phyloP scores from a whole-genome alignment of 192 early-diverging fungal genomes.

The Backusella circina region DNA sequence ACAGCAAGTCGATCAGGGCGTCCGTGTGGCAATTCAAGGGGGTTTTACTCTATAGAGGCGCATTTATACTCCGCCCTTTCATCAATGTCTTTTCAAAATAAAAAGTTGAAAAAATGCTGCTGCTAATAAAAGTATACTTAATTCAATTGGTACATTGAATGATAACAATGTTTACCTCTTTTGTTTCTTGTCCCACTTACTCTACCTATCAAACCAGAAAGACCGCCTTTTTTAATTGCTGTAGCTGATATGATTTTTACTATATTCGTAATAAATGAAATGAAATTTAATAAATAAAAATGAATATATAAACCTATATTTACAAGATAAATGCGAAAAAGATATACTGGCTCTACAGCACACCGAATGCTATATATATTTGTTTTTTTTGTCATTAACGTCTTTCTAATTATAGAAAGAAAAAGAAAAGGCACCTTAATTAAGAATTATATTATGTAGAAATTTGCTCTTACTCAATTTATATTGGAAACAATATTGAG shows the following conservation, averaged over 20 bases:
- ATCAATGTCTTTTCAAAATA: background rate
- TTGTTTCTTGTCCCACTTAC: background rate
- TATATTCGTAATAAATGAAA: background rate
- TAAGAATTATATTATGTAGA: slow-evolving; percentile 3
- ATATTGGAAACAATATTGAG: background rate
- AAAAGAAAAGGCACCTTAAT: background rate
- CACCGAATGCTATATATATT: background rate
- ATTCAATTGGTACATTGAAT: background rate
- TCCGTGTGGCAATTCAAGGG: background rate
- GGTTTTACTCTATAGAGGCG: background rate
- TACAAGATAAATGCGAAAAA: background rate
- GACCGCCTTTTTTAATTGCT: background rate
- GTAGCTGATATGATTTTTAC: background rate
- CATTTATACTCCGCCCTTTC: background rate
- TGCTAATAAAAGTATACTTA: background rate
- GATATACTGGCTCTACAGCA: background rate
- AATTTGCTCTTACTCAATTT: slow-evolving; percentile 1
- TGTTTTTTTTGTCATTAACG: background rate
- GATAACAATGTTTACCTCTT: slow-evolving; percentile 1
- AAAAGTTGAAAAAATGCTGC: background rate
- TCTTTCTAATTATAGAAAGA: background rate
- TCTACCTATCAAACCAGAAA: slow-evolving; percentile 1
- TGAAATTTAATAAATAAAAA: background rate
- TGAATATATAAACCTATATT: background rate
- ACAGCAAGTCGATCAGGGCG: background rate